Conservation (phyloP, 2,329 filamentous ascomycete genomes). For the Teratosphaeriaceae sp. region DNA sequence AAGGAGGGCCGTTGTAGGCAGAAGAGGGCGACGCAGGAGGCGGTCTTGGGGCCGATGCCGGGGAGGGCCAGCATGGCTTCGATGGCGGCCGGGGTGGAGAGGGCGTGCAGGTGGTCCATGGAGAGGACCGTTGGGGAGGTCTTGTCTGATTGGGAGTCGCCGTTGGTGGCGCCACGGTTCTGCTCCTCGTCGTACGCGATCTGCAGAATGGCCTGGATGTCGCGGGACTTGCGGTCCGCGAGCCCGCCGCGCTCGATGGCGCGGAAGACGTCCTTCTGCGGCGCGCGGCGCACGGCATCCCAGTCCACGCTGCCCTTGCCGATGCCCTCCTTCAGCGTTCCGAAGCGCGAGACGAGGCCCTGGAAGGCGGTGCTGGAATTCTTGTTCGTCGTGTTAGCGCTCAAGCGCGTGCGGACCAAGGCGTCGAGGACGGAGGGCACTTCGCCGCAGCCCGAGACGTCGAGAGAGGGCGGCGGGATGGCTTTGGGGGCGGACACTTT, state of each 20-base stretch:
- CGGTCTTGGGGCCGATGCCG: conserved; percentile 61
- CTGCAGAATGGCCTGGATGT: conserved; percentile 68
- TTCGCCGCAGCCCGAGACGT: conserved; percentile 64
- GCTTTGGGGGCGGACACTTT: conserved; percentile 56
- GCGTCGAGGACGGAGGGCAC: conserved; percentile 60
- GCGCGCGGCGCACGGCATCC: conserved; percentile 59
- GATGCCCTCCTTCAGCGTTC: conserved; percentile 54
- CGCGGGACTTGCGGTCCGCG: conserved; percentile 61
- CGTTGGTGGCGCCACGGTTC: conserved; percentile 47
- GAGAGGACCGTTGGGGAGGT: conserved; percentile 57
- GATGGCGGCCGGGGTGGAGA: conserved; percentile 52
- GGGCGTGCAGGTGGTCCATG: conserved; percentile 53
- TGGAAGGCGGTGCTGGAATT: conserved; percentile 62
- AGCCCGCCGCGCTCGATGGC: conserved; percentile 67
- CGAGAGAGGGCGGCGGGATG: conserved; percentile 63
- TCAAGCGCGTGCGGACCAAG: conserved; percentile 55
- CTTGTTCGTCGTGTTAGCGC: conserved; percentile 52
- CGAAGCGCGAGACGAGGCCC: conserved; percentile 58
- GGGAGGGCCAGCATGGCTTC: conserved; percentile 51
- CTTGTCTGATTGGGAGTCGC: conserved; percentile 50
- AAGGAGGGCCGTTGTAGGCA: conserved; percentile 58
- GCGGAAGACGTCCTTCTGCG: conserved; percentile 55
- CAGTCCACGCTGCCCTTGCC: conserved; percentile 69
- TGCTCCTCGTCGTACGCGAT: conserved; percentile 65
- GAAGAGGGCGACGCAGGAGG: conserved; percentile 58